Evolutionary conservation across 768 basidiomycete species (phyloP).

Genomic region (Suillus brevipes): DNA sequence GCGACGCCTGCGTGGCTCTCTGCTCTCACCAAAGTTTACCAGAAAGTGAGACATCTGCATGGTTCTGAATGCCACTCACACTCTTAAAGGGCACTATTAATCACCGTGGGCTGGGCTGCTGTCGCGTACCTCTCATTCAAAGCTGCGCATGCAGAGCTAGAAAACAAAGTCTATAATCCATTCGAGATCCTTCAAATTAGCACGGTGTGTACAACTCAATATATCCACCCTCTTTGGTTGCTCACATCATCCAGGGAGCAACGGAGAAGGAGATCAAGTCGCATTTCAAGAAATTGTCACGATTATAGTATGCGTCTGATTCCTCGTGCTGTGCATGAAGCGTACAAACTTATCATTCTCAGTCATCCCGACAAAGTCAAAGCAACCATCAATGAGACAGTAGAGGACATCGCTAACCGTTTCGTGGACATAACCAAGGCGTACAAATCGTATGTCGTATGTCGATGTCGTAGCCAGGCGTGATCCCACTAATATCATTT

Average conservation of each 20-base stretch:
- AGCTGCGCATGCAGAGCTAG: conserved; percentile 52
- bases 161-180: conserved; percentile 84
- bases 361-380: conserved; percentile 98
- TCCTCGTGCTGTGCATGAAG: neutral
- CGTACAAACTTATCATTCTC: conserved; percentile 7
- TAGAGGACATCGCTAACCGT: conserved; percentile 79
- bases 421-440: conserved; percentile 97
- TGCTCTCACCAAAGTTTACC: conserved; percentile 49
- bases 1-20: conserved; percentile 45
- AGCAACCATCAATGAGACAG: conserved; percentile 76
- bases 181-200: conserved; percentile 89
- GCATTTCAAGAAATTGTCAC: conserved; percentile 89
- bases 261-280: conserved; percentile 93
- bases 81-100: conserved; percentile 52
- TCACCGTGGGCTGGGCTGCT: conserved; percentile 71
- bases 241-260: conserved; percentile 44
- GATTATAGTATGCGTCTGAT: conserved; percentile 62
- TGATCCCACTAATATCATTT: neutral
- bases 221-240: conserved; percentile 1
- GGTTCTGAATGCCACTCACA: conserved; percentile 10
- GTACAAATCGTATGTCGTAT: conserved; percentile 78
- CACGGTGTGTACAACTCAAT: conserved; percentile 44
- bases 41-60: conserved; percentile 44
- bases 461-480: neutral
- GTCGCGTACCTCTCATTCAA: conserved; percentile 70